A percentile compares a stretch with the other conserved stretches of the same genome.
Conservation (phyloP, 140 eudicot species). For the Erigeron philadelphicus region DNA sequence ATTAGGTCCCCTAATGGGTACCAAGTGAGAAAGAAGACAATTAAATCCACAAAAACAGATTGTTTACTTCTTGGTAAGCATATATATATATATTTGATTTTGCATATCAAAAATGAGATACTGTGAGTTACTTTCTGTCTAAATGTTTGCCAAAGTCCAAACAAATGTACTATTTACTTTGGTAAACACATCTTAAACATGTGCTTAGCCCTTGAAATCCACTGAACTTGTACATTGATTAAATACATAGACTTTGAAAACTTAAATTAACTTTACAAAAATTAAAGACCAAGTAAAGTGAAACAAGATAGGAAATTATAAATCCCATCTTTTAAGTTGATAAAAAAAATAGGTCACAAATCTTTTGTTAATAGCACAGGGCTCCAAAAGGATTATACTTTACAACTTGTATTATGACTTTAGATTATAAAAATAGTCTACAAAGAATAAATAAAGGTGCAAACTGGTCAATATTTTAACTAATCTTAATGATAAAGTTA, state of each 20-base stretch:
- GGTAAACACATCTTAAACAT: constrained; percentile 30
- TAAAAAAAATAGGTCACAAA: constrained; percentile 9
- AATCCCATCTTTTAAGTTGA: constrained; percentile 32
- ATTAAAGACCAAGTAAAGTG: constrained; percentile 28
- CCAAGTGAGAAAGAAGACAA: constrained; percentile 19
- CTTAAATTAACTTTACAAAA: constrained; percentile 11
- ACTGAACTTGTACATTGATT: constrained; percentile 31
- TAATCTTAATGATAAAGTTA: constrained; percentile 26
- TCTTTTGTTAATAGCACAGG: constrained; percentile 43
- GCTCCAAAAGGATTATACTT: constrained; percentile 55
- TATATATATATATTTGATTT: constrained; percentile 24
- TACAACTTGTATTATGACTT: constrained; percentile 34
- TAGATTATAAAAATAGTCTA: constrained; percentile 16
- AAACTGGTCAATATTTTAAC: constrained; percentile 32
- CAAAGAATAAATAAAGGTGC: constrained; percentile 41
- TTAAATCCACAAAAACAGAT: constrained; percentile 12
- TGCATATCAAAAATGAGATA: constrained; percentile 30
- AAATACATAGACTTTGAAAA: constrained; percentile 21
- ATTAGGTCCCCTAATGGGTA: constrained; percentile 14
- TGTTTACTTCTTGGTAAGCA: constrained; percentile 18
- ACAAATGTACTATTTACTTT: constrained; percentile 29
- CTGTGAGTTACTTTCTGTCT: constrained; percentile 44
- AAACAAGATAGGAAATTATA: constrained; percentile 22
- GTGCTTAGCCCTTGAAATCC: constrained; percentile 33
- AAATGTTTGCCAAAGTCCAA: constrained; percentile 35